These are phyloP conservation scores for Fusarium torreyae DNA, from an alignment of 2,329 filamentous ascomycete species.

Conservation along the genomic window DNA sequence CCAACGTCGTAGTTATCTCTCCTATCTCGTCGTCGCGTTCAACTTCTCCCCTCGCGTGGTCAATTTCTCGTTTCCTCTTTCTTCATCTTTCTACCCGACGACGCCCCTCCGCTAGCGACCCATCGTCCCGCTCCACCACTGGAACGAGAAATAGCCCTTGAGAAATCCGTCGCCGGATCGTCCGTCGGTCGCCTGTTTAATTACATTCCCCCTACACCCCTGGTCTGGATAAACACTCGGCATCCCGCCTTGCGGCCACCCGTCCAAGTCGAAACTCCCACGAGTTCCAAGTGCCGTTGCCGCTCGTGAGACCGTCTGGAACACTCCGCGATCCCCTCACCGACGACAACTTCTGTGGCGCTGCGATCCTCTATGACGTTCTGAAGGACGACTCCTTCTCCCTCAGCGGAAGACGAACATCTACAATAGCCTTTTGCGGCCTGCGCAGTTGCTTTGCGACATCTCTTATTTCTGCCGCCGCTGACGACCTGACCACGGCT, in stretches of 20 bases:
- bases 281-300: constrained; percentile 32
- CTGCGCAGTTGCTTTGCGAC: constrained; percentile 30
- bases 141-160: constrained; percentile 46
- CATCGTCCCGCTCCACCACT: constrained; percentile 37
- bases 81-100: constrained; percentile 19
- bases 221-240: constrained; percentile 48
- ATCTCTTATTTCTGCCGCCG: constrained; percentile 7
- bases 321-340: constrained; percentile 39
- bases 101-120: constrained; percentile 38
- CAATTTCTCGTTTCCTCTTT: constrained; percentile 25
- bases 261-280: constrained; percentile 36
- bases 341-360: constrained; percentile 37
- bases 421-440: constrained; percentile 36
- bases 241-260: constrained; percentile 34
- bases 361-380: constrained; percentile 46
- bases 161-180: constrained; percentile 39
- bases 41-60: constrained; percentile 17
- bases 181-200: constrained; percentile 49
- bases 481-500: constrained; percentile 23
- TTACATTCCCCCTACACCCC: constrained; percentile 49
- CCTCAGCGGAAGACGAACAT: constrained; percentile 39
- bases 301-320: constrained; percentile 44
- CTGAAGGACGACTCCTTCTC: constrained; percentile 38
- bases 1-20: constrained; percentile 24
- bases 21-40: constrained; percentile 18